These are phyloP conservation scores for Geotrichum candidum DNA, from an alignment of 1,139 yeast species.

Conservation along the genomic window DNA sequence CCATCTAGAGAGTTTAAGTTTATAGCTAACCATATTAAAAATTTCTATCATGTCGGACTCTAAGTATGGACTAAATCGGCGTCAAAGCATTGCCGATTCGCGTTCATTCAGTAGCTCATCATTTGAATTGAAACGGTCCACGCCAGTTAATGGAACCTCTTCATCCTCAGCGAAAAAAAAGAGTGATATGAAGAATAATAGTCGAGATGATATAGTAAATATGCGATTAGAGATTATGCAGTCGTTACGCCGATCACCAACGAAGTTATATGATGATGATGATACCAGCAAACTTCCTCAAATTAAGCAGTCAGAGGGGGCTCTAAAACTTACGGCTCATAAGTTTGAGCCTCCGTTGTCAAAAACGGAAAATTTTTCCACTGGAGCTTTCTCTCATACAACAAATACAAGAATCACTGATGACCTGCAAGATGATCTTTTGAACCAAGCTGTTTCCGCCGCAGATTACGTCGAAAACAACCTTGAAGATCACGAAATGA, in stretches of 20 bases:
- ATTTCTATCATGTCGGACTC: not conserved
- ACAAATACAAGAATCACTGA: not conserved
- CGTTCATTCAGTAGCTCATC: not conserved
- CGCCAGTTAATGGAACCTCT: not conserved
- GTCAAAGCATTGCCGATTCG: not conserved
- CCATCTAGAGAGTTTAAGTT: not conserved
- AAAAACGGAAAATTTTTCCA: not conserved
- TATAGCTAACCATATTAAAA: not conserved
- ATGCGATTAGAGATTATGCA: constrained; percentile 15
- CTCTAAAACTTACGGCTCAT: not conserved
- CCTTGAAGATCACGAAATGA: not conserved
- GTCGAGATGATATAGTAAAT: constrained; percentile 6
- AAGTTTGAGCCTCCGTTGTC: not conserved
- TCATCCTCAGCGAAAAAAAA: constrained; percentile 1
- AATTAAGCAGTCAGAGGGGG: not conserved
- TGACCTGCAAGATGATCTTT: not conserved
- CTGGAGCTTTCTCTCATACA: not conserved
- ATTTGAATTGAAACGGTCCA: constrained; percentile 2
- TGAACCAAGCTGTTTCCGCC: not conserved
- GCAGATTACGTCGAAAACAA: not conserved
- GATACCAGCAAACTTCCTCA: not conserved
- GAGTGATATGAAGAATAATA: not conserved
- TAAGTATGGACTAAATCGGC: not conserved
- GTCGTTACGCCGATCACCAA: constrained; percentile 15
- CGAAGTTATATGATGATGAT: constrained; percentile 10